These are phyloP conservation scores for Leccinum pellstonianum DNA, from an alignment of 768 basidiomycete species.

Conservation along the genomic window DNA sequence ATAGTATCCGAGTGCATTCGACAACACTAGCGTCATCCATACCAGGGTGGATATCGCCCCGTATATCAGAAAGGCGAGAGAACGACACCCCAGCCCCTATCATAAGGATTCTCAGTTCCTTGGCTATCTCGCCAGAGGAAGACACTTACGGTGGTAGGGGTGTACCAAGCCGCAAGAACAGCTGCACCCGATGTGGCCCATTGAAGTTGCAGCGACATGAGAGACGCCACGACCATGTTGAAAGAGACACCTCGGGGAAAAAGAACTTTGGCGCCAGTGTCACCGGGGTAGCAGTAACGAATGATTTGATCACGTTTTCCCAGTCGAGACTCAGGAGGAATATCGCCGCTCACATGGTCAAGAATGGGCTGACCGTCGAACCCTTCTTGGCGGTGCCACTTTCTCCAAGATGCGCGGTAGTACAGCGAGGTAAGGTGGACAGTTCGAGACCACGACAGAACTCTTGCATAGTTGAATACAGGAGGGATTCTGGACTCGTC, in stretches of 20 bases:
- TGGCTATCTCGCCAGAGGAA: not conserved
- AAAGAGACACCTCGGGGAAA: conserved; percentile 22
- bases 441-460: conserved; percentile 19
- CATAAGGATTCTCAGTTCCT: not conserved
- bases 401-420: conserved; percentile 17
- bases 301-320: conserved; percentile 22
- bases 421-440: conserved; percentile 17
- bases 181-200: conserved; percentile 34
- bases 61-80: conserved; percentile 32
- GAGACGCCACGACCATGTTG: conserved; percentile 31
- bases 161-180: conserved; percentile 27
- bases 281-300: conserved; percentile 18
- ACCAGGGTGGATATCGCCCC: conserved; percentile 28
- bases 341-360: not conserved
- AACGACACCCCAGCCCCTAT: conserved; percentile 36
- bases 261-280: not conserved
- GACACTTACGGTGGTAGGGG: conserved; percentile 28
- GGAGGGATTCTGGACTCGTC: conserved; percentile 27
- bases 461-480: conserved; percentile 27
- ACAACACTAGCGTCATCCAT: conserved; percentile 32
- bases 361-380: conserved; percentile 1
- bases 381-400: not conserved
- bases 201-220: conserved; percentile 32
- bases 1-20: conserved; percentile 28
- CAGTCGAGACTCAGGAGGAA: conserved; percentile 14